These are phyloP conservation scores for Alternaria tenuissima DNA, from an alignment of 2,329 filamentous ascomycete species.

Conservation along the genomic window DNA sequence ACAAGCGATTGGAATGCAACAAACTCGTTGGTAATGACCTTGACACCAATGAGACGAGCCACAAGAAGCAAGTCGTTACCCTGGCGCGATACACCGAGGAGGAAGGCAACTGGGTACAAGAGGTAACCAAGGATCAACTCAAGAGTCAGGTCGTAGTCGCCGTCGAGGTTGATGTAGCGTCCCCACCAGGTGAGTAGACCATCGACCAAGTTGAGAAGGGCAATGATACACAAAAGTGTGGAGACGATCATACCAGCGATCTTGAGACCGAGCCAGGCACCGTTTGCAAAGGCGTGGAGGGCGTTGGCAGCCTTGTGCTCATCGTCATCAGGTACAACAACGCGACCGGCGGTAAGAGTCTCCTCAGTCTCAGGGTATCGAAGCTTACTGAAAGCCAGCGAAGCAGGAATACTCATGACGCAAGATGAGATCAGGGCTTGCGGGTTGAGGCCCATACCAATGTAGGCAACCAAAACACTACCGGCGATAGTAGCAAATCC, in stretches of 20 bases:
- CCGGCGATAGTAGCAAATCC: constrained; percentile 94
- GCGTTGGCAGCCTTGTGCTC: constrained; percentile 80
- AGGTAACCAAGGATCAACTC: constrained; percentile 79
- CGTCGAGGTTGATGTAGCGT: constrained; percentile 75
- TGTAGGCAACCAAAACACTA: constrained; percentile 85
- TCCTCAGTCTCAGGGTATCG: constrained; percentile 89
- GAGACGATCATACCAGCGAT: constrained; percentile 84
- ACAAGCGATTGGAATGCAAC: constrained; percentile 72
- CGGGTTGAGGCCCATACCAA: constrained; percentile 80
- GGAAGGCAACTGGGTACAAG: constrained; percentile 79
- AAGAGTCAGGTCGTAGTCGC: constrained; percentile 72
- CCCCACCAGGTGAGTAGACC: constrained; percentile 86
- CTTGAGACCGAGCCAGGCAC: constrained; percentile 85
- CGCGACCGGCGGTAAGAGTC: constrained; percentile 80
- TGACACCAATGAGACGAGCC: constrained; percentile 79
- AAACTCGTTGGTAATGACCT: constrained; percentile 88
- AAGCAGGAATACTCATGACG: constrained; percentile 95
- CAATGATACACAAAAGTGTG: constrained; percentile 84
- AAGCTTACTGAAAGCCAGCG: constrained; percentile 86
- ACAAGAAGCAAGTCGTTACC: constrained; percentile 72
- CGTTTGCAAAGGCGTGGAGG: constrained; percentile 84
- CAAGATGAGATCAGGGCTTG: constrained; percentile 89
- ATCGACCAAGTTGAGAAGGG: constrained; percentile 76
- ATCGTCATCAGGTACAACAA: constrained; percentile 81
- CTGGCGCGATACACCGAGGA: constrained; percentile 76